A percentile compares a stretch with the other conserved stretches of the same genome.
phyloP scores from a whole-genome alignment of 257 asterid genomes.

The Capsicum baccatum region DNA sequence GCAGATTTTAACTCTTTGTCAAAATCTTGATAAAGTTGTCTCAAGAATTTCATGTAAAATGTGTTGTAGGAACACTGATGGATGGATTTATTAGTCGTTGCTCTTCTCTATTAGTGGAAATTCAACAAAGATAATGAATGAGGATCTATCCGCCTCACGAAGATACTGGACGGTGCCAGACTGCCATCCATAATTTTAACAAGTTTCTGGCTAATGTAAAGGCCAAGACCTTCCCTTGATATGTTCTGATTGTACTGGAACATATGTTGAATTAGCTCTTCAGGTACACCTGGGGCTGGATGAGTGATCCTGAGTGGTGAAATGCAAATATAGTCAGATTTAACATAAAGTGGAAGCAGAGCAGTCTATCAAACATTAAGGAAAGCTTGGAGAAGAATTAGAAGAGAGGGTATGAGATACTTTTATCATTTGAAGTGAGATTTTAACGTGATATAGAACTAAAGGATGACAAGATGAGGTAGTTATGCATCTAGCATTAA shows the following conservation, averaged over 20 bases:
- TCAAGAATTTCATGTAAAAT: not conserved
- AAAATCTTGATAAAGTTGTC: not conserved
- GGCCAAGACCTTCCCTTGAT: conserved; percentile 66
- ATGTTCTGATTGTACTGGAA: conserved; percentile 44
- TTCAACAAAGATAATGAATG: conserved; percentile 59
- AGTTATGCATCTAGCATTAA: not conserved
- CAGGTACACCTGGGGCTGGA: conserved; percentile 79
- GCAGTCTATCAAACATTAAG: not conserved
- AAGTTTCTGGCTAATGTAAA: conserved; percentile 66
- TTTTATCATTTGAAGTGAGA: not conserved
- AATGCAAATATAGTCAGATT: conserved; percentile 18
- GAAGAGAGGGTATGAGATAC: not conserved
- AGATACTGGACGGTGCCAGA: conserved; percentile 69
- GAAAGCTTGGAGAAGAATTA: not conserved
- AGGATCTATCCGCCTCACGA: conserved; percentile 59
- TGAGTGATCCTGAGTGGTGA: conserved; percentile 58
- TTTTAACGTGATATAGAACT: not conserved
- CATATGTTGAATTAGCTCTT: conserved; percentile 66
- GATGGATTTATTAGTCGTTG: not conserved
- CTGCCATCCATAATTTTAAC: conserved; percentile 79
- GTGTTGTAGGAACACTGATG: not conserved
- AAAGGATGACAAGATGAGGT: not conserved
- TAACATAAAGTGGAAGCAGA: not conserved
- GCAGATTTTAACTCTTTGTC: not conserved
- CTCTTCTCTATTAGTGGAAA: conserved; percentile 44